Conservation (phyloP, 768 basidiomycete species). For the Lyophyllum atratum region DNA sequence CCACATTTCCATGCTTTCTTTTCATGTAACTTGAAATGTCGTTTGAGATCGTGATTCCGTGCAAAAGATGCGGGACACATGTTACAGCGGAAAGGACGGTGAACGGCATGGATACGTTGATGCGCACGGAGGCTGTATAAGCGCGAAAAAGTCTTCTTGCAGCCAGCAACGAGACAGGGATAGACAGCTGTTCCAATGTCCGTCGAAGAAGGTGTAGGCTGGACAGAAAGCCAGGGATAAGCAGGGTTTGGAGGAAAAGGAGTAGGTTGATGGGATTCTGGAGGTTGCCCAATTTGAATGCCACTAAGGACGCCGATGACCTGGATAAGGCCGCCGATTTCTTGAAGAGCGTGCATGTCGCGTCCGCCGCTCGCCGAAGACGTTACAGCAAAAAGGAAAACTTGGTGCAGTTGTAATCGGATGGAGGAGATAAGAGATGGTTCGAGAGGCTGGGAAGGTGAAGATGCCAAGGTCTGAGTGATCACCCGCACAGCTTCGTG, state of each 20-base stretch:
- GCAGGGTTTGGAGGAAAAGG: constrained; percentile 29
- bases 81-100: constrained; percentile 66
- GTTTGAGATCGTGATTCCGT: constrained; percentile 78
- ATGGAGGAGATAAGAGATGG: constrained; percentile 68
- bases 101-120: constrained; percentile 62
- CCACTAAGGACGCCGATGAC: constrained; percentile 81
- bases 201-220: constrained; percentile 26
- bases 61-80: constrained; percentile 76
- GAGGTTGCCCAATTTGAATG: constrained; percentile 62
- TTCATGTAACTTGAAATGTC: constrained; percentile 74
- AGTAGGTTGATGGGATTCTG: constrained; percentile 35
- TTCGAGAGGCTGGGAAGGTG: constrained; percentile 48
- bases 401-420: constrained; percentile 70
- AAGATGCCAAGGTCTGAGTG: constrained; percentile 46
- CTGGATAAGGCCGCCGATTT: constrained; percentile 80
- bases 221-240: constrained; percentile 37
- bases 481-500: constrained; percentile 62
- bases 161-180: constrained; percentile 68
- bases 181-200: constrained; percentile 79
- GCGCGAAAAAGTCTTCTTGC: constrained; percentile 69
- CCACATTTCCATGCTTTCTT: constrained; percentile 73
- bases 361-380: constrained; percentile 56
- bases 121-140: constrained; percentile 72
- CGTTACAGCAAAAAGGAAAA: constrained; percentile 79
- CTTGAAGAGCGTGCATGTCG: constrained; percentile 63